Evolutionary conservation across 2,329 filamentous ascomycete genomes (phyloP).

Genomic region (Talaromyces atroroseus): DNA sequence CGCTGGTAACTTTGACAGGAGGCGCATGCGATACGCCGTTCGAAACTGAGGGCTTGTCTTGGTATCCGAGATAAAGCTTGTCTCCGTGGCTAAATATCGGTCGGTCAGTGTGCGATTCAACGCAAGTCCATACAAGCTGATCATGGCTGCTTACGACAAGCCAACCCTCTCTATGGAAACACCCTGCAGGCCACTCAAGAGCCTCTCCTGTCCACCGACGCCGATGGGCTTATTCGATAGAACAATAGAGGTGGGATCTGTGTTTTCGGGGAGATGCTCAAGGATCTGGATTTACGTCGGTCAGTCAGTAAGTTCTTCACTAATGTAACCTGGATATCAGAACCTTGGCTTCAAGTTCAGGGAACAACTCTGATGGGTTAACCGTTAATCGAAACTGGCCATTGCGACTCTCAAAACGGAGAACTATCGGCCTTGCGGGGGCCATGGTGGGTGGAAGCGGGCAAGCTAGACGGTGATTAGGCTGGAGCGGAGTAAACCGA

Average conservation of each 20-base stretch:
- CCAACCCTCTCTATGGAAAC: slow-evolving; percentile 55
- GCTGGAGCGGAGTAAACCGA: background rate
- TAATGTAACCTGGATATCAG: slow-evolving; percentile 8
- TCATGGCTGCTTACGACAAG: slow-evolving; percentile 44
- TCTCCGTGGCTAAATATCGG: slow-evolving; percentile 67
- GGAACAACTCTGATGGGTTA: slow-evolving; percentile 68
- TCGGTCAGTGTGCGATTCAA: background rate
- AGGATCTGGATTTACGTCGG: slow-evolving; percentile 39
- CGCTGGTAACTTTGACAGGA: slow-evolving; percentile 18
- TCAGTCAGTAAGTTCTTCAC: slow-evolving; percentile 15
- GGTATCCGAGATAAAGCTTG: slow-evolving; percentile 80
- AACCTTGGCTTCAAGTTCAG: slow-evolving; percentile 46
- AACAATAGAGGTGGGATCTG: slow-evolving; percentile 50
- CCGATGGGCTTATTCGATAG: slow-evolving; percentile 58
- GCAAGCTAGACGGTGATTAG: background rate
- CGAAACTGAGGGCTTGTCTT: slow-evolving; percentile 49
- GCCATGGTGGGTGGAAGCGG: slow-evolving; percentile 26
- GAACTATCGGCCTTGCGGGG: slow-evolving; percentile 58
- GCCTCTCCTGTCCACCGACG: slow-evolving; percentile 49
- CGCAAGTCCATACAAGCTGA: background rate
- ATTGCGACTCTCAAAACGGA: slow-evolving; percentile 84
- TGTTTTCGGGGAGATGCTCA: slow-evolving; percentile 55
- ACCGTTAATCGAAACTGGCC: slow-evolving; percentile 84
- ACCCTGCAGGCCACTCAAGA: slow-evolving; percentile 47
- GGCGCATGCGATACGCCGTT: slow-evolving; percentile 43